Evolutionary conservation across 176 grass and related monocot species (phyloP), one percentile per base, ranked within the genome.

Genomic region (Aegilops sharonensis): DNA sequence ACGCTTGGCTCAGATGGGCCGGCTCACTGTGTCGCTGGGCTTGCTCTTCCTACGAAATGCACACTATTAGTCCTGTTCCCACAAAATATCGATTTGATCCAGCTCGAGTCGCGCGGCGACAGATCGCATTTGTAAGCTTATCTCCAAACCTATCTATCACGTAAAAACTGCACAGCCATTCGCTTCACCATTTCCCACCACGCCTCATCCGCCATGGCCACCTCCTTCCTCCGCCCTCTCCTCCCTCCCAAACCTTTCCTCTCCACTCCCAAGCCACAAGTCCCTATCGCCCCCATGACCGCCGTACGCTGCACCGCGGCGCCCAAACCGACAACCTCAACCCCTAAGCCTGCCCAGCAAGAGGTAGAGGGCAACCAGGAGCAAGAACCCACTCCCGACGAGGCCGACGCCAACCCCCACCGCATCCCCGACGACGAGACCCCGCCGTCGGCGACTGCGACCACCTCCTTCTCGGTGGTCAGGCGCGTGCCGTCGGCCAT

Each of bases 401-500:
- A 87, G 48, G 76, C 47, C 17, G 54, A 67, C 15, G 29, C 77
- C 10, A 88, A 90, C 60, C 85, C 66, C 4, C 74, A 84, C 68
- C n/a, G 71, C 78, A 83, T 85, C 71, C 82, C 90, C 3, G 84
- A 91, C 32, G 79, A 79, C 3, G 93, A 92, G 61, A 87, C 88
- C 43, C 91, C 93, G 13, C 64, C 48, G 40, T 64, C 86, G 6
- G 88, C 88, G 9, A 36, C 80, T 14, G 32, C 62, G 45, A 89
- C 84, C 2, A 93, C 94, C 30, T 92, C 91, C 47, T 93, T 94
- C 70, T 90, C 85, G 40, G 83, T 95, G 82, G 84, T 87, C 1
- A 84, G 72, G 79, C 86, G 88, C 0, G 2, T 89, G 8, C 89
- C 90, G 27, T 94, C 97, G 8, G 90, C 81, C 43, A 95, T 95